A percentile compares a stretch with the other conserved stretches of the same genome.
These are phyloP conservation scores for Elymus sibiricus DNA, from an alignment of 176 grass and related monocot species.

Conservation along the genomic window DNA sequence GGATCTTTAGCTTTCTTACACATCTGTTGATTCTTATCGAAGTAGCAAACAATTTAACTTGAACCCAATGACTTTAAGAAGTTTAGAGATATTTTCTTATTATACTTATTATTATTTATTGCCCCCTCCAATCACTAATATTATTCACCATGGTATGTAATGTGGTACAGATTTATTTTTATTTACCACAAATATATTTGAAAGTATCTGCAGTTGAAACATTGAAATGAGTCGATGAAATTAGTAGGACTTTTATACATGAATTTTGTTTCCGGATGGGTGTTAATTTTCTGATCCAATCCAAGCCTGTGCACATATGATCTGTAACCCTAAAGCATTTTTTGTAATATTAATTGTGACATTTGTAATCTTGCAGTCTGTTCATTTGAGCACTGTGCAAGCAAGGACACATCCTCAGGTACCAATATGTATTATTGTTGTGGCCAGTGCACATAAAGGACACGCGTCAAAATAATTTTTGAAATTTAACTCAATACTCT, in stretches of 20 bases:
- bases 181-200: background rate
- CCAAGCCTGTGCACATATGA: background rate
- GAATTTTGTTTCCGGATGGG: background rate
- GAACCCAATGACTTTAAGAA: background rate
- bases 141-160: background rate
- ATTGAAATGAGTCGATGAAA: background rate
- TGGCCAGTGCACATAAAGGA: background rate
- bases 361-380: slow-evolving; percentile 30
- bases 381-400: slow-evolving; percentile 21
- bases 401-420: slow-evolving; percentile 18
- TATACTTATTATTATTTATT: background rate
- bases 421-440: background rate
- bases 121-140: background rate
- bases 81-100: background rate
- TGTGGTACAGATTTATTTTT: background rate
- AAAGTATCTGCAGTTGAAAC: background rate
- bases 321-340: background rate
- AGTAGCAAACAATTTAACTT: background rate
- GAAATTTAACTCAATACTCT: background rate
- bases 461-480: background rate
- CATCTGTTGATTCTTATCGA: background rate
- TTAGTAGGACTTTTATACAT: background rate
- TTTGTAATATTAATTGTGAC: slow-evolving; percentile 1
- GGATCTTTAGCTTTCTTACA: background rate
- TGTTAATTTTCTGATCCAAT: background rate